Conservation (phyloP, 2,329 filamentous ascomycete species). For the Fusarium coicis region DNA sequence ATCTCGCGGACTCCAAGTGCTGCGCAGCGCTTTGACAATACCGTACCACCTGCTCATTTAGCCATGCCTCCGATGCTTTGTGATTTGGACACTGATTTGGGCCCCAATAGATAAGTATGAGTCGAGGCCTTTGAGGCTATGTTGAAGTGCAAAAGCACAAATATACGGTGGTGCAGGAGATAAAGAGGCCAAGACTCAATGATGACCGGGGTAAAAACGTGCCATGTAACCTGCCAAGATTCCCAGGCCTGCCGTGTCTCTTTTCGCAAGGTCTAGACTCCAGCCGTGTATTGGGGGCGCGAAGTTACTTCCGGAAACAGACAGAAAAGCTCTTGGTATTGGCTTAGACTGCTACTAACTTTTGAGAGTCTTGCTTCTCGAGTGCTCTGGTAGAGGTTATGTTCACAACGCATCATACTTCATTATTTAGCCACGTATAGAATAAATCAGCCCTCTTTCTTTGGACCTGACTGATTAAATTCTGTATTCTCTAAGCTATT, state of each 20-base stretch:
- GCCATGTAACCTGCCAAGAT: not conserved
- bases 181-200: not conserved
- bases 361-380: no score
- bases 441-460: no score
- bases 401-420: no score
- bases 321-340: not conserved
- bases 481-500: no score
- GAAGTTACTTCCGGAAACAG: fast-evolving
- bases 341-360: no score
- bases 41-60: not conserved
- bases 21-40: not conserved
- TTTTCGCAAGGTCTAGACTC: not conserved
- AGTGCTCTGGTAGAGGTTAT: no score
- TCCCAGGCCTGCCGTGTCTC: not conserved
- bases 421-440: no score
- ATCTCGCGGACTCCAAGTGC: not conserved
- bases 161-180: not conserved
- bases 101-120: not conserved
- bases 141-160: not conserved
- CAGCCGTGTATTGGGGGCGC: fast-evolving
- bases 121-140: not conserved
- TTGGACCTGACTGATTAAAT: no score
- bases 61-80: not conserved
- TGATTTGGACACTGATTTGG: not conserved
- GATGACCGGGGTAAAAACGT: not conserved